These are phyloP conservation scores for Zygosaccharomyces pseudobailii DNA, from an alignment of 1,139 yeast species.

Conservation along the genomic window DNA sequence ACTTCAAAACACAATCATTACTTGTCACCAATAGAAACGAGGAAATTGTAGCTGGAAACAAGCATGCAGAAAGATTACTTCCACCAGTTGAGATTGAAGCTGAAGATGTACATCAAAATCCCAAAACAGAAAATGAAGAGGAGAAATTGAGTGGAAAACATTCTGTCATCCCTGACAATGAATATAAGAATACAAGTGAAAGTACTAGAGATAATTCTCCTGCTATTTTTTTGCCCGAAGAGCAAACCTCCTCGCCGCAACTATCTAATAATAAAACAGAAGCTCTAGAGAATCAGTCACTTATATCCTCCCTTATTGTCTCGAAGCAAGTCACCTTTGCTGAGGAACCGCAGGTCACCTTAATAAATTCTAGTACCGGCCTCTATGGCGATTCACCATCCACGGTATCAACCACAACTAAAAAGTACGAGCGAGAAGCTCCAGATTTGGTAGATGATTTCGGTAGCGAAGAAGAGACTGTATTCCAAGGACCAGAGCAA, in stretches of 20 bases:
- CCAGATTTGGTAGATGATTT: conserved; percentile 10
- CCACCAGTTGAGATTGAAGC: not conserved
- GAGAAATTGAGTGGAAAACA: not conserved
- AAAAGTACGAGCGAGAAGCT: conserved; percentile 4
- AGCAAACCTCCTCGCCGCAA: not conserved
- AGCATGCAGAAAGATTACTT: too few species aligned
- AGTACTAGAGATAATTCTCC: not conserved
- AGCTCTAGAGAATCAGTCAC: not conserved
- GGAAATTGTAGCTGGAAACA: too few species aligned
- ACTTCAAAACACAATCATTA: too few species aligned
- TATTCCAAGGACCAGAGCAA: conserved; percentile 63
- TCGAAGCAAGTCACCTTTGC: conserved; percentile 25
- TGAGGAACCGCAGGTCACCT: conserved; percentile 13
- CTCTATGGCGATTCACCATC: conserved; percentile 8
- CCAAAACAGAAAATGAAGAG: not conserved
- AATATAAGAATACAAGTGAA: not conserved
- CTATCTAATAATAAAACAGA: not conserved
- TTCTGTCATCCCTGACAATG: not conserved
- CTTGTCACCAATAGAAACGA: too few species aligned
- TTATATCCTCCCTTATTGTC: not conserved
- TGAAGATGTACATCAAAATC: not conserved
- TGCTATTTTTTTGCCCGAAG: not conserved
- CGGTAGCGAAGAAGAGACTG: conserved; percentile 17
- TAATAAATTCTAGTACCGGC: conserved; percentile 16
- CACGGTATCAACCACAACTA: not conserved